phyloP scores from a whole-genome alignment of 2,329 filamentous ascomycete species.

The Diaporthe capsici region DNA sequence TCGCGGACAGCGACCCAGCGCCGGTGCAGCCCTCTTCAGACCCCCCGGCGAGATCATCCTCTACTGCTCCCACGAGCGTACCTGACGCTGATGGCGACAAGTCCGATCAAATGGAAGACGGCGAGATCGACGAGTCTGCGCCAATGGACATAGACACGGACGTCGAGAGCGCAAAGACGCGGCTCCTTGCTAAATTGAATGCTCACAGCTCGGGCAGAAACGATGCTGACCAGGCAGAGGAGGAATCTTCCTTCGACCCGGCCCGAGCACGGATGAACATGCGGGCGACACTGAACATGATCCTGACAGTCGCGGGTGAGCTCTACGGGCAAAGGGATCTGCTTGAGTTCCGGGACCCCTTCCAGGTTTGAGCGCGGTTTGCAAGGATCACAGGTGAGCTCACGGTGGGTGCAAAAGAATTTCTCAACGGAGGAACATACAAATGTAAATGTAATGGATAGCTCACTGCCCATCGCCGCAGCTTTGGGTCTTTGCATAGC shows the following conservation, averaged over 20 bases:
- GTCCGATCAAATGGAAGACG: conserved; percentile 53
- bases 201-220: conserved; percentile 33
- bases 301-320: conserved; percentile 88
- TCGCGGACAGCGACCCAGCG: conserved; percentile 16
- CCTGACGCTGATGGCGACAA: conserved; percentile 42
- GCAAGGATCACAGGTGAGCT: conserved; percentile 23
- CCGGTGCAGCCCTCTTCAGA: conserved; percentile 23
- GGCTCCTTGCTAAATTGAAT: conserved; percentile 62
- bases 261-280: conserved; percentile 62
- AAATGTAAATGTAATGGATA: conserved; percentile 17
- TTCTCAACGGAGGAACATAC: neutral
- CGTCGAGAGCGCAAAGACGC: conserved; percentile 63
- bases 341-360: conserved; percentile 79
- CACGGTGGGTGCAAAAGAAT: conserved; percentile 22
- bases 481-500: conserved; percentile 20
- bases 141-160: conserved; percentile 49
- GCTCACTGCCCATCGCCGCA: conserved; percentile 1
- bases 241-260: conserved; percentile 48
- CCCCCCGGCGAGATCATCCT: conserved; percentile 10
- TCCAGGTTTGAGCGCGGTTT: conserved; percentile 55
- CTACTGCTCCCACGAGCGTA: conserved; percentile 51
- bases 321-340: conserved; percentile 91
- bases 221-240: conserved; percentile 47
- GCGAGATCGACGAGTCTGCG: conserved; percentile 53
- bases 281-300: conserved; percentile 89